Percentiles rank a stretch among this genome's conserved stretches.
Conservation (phyloP, 371 early-diverging fungal genomes). For the Rhizopus arrhizus region DNA sequence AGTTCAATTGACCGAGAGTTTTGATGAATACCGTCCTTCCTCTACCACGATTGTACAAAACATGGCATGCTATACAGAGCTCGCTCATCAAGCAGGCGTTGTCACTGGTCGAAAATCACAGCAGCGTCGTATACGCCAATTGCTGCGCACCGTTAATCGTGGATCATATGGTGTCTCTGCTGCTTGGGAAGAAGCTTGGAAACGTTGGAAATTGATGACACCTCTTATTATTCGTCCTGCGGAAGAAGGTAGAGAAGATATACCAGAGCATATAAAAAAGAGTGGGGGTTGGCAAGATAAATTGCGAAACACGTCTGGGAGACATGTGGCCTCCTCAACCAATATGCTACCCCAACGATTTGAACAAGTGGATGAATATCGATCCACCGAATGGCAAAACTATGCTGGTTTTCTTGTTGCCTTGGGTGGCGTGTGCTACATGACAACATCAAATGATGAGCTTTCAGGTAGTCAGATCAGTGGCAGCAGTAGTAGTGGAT, state of each 20-base stretch:
- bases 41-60: conserved; percentile 70
- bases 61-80: conserved; percentile 65
- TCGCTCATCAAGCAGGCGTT: conserved; percentile 52
- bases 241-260: conserved; percentile 35
- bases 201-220: conserved; percentile 67
- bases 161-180: conserved; percentile 76
- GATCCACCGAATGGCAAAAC: conserved; percentile 62
- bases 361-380: conserved; percentile 28
- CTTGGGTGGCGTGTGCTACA: conserved; percentile 62
- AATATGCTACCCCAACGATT: conserved; percentile 4
- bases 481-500: neutral
- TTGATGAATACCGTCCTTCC: conserved; percentile 48
- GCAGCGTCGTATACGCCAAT: conserved; percentile 72
- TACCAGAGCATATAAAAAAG: conserved; percentile 1
- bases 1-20: conserved; percentile 56
- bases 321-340: neutral
- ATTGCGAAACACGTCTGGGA: conserved; percentile 15
- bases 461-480: neutral
- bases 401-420: conserved; percentile 72
- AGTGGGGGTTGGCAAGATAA: conserved; percentile 30
- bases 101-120: conserved; percentile 68
- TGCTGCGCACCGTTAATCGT: conserved; percentile 62
- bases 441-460: conserved; percentile 14
- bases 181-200: conserved; percentile 84
- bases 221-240: conserved; percentile 37